These are phyloP conservation scores for Linum lewisii DNA, from an alignment of 345 rosid genomes.

Conservation along the genomic window DNA sequence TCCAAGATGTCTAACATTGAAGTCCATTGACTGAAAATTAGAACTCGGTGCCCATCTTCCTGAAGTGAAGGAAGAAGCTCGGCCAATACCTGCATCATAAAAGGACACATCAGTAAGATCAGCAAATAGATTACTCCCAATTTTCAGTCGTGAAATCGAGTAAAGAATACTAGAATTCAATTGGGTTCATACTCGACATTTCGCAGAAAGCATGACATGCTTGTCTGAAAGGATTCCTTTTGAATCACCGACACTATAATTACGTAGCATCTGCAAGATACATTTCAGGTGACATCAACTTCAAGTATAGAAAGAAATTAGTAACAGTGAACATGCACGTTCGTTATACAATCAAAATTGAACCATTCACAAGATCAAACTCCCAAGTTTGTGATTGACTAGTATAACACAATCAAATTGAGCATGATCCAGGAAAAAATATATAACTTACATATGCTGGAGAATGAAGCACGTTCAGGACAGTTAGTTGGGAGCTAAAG, in stretches of 20 bases:
- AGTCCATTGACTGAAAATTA: constrained; percentile 98
- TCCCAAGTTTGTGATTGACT: too few relatives aligned
- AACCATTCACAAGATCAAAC: too few relatives aligned
- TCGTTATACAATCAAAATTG: too few relatives aligned
- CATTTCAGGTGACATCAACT: neutral
- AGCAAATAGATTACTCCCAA: neutral
- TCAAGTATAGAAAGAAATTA: neutral
- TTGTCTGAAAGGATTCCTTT: constrained; percentile 71
- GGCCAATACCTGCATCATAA: constrained; percentile 49
- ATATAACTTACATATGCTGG: too few relatives aligned
- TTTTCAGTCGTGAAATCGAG: neutral
- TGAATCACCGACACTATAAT: constrained; percentile 39
- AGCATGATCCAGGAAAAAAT: too few relatives aligned
- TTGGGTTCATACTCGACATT: constrained; percentile 53
- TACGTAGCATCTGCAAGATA: constrained; percentile 54
- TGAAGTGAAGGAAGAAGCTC: constrained; percentile 73
- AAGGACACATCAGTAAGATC: neutral
- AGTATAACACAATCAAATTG: too few relatives aligned
- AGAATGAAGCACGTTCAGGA: too few relatives aligned
- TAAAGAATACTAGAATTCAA: neutral
- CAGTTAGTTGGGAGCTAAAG: too few relatives aligned
- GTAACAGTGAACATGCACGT: constrained; percentile 2
- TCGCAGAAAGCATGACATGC: constrained; percentile 86
- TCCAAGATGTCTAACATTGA: constrained; percentile 95
- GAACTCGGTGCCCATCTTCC: constrained; percentile 64